Base-by-base conservation (phyloP, 2,329 filamentous ascomycete species). In the Apiospora koreana region DNA sequence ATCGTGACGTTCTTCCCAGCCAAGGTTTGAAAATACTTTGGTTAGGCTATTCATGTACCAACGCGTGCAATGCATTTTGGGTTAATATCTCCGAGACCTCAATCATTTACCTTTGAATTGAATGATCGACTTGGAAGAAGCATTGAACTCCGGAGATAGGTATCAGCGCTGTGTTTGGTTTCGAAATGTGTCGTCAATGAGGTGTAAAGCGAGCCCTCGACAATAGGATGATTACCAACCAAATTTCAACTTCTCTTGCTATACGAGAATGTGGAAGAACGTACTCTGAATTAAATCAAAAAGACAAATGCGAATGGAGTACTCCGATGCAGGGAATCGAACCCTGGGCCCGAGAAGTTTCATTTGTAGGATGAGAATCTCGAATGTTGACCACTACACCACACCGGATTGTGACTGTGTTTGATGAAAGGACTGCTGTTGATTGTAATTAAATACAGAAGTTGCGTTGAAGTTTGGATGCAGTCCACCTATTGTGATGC, bases 351-450 rank as follows among this genome's bases (percentile, higher is more conserved):
- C 31, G 54, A 62, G 54, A 62, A n/a, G n/a, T n/a, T n/a, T n/a
- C n/a, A n/a, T n/a, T n/a, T n/a, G n/a, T n/a, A n/a, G n/a, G n/a
- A 62, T 12, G 54, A 62, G 54, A 62, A 62, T 38, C 54, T 62
- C 54, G 31, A 38, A 62, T 62, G 54, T 38, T 62, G 6, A 38
- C 54, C 54, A 38, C 31, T 62, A 62, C 54, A 62, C 31, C 54
- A 62, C 54, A 62, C 38, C 54, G 54, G 54, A 62, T 18, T 58
- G 31, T 14, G 16, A 21, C 7, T 16, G 6, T 3, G n/a, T 8
- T 31, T 31, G 14, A 9, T 58, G 25, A 16, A 18, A 58, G 3
- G 2, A 23, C 8, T 23, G 31, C n/a, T 38, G 10, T 38, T 1
- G 10, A 43, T 16, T 8, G 1, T 1, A n/a, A 23, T 38, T 12